A percentile compares a stretch with the other conserved stretches of the same genome.
Evolutionary conservation across 768 basidiomycete genomes (phyloP).

Genomic region (Paxillus involutus): DNA sequence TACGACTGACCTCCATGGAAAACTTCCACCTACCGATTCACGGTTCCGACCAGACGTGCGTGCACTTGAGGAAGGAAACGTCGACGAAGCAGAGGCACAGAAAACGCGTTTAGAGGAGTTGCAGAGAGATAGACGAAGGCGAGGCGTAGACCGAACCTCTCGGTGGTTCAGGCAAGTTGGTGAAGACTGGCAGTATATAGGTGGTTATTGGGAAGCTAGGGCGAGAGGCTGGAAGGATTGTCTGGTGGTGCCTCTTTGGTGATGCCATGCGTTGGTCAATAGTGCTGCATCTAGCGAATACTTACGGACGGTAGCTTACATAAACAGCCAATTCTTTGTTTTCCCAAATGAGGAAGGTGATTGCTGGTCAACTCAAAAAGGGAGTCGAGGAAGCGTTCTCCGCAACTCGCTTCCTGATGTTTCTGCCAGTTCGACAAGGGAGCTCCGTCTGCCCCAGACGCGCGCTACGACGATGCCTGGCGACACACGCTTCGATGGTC

Average conservation of each 20-base stretch:
- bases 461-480: slow-evolving; percentile 33
- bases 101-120: slow-evolving; percentile 73
- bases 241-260: slow-evolving; percentile 61
- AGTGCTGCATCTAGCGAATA: too few species aligned
- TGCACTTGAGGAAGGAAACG: slow-evolving; percentile 75
- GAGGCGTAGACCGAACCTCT: slow-evolving; percentile 58
- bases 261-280: slow-evolving; percentile 20
- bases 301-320: too few species aligned
- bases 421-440: slow-evolving; percentile 18
- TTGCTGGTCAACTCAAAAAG: too few species aligned
- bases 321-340: too few species aligned
- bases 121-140: slow-evolving; percentile 70
- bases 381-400: too few species aligned
- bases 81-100: slow-evolving; percentile 69
- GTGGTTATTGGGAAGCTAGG: slow-evolving; percentile 84
- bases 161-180: slow-evolving; percentile 73
- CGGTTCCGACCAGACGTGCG: slow-evolving; percentile 79
- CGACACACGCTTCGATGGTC: slow-evolving; percentile 40
- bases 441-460: slow-evolving; percentile 8
- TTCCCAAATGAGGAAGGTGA: slow-evolving; percentile 4
- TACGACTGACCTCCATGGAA: slow-evolving; percentile 58
- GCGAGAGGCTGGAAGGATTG: slow-evolving; percentile 60
- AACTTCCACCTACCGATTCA: slow-evolving; percentile 80
- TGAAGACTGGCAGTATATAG: slow-evolving; percentile 74
- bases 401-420: slow-evolving; percentile 12